Evolutionary conservation across 139 green algal genomes (phyloP).

Genomic region (Chlorella ohadii): DNA sequence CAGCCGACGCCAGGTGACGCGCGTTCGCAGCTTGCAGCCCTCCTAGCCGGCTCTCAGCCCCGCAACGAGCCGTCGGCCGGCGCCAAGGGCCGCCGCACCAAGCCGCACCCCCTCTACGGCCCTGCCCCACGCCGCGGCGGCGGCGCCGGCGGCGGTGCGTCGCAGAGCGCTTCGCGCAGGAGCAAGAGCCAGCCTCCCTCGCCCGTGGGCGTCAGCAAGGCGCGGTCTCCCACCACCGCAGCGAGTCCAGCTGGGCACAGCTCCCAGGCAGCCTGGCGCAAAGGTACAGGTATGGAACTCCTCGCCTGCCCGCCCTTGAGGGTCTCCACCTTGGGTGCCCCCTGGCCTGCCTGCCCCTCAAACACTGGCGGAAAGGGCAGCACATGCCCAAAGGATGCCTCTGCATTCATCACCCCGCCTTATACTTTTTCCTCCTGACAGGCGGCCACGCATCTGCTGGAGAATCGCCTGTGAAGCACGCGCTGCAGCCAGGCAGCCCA

Average conservation of each 20-base stretch:
- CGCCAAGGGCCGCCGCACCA: not conserved
- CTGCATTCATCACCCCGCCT: too few species aligned
- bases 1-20: not conserved
- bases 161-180: too few species aligned
- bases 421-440: too few species aligned
- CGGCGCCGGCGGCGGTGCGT: not conserved
- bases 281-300: too few species aligned
- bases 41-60: not conserved
- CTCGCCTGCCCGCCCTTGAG: too few species aligned
- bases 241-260: not conserved
- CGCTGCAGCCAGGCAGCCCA: not conserved
- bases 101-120: constrained; percentile 21
- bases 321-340: too few species aligned
- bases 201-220: constrained; percentile 4
- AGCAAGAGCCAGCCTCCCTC: constrained; percentile 13
- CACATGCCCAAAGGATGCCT: too few species aligned
- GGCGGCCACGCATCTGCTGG: not conserved
- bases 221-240: not conserved
- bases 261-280: not conserved
- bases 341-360: too few species aligned
- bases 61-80: not conserved
- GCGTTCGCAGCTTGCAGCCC: not conserved
- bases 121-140: not conserved
- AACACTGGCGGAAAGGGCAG: too few species aligned
- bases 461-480: not conserved